Percentiles rank a stretch among this genome's conserved stretches.
phyloP scores from a whole-genome alignment of 805 yeast genomes.

The Grigorovia yakushimaensis region DNA sequence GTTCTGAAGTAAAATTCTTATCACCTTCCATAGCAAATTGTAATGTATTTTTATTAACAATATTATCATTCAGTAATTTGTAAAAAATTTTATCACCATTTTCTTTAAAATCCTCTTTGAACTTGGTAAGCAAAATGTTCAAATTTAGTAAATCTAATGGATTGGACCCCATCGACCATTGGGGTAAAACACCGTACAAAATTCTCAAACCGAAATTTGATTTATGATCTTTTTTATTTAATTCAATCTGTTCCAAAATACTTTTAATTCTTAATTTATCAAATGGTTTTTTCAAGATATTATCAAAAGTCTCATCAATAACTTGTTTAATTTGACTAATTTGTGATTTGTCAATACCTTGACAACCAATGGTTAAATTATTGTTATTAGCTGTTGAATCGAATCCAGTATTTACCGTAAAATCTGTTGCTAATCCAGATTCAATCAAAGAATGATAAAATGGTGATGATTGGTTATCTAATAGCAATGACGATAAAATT shows the following conservation, averaged over 20 bases:
- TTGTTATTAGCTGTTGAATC: conserved; percentile 72
- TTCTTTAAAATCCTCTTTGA: conserved; percentile 48
- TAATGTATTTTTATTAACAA: conserved; percentile 49
- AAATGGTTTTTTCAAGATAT: conserved; percentile 38
- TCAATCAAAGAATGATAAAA: conserved; percentile 82
- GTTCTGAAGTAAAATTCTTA: conserved; percentile 39
- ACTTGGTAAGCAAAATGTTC: conserved; percentile 46
- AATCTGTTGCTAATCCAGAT: conserved; percentile 75
- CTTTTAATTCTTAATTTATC: conserved; percentile 64
- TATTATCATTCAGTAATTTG: conserved; percentile 43
- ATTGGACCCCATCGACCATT: conserved; percentile 77
- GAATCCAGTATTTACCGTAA: conserved; percentile 76
- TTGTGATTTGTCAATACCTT: conserved; percentile 48
- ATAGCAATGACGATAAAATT: conserved; percentile 56
- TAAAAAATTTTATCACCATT: conserved; percentile 51
- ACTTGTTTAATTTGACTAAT: conserved; percentile 37
- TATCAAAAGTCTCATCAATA: conserved; percentile 33
- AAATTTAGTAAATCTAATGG: conserved; percentile 62
- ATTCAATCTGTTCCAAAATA: conserved; percentile 77
- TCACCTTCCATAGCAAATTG: conserved; percentile 71
- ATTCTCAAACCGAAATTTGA: conserved; percentile 82
- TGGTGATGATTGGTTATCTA: conserved; percentile 90
- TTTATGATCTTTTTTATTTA: conserved; percentile 74
- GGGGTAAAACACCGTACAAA: conserved; percentile 63
- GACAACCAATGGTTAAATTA: conserved; percentile 76